phyloP scores from a whole-genome alignment of 352 stramenopile genomes.

The Phytopythium oedochilum region DNA sequence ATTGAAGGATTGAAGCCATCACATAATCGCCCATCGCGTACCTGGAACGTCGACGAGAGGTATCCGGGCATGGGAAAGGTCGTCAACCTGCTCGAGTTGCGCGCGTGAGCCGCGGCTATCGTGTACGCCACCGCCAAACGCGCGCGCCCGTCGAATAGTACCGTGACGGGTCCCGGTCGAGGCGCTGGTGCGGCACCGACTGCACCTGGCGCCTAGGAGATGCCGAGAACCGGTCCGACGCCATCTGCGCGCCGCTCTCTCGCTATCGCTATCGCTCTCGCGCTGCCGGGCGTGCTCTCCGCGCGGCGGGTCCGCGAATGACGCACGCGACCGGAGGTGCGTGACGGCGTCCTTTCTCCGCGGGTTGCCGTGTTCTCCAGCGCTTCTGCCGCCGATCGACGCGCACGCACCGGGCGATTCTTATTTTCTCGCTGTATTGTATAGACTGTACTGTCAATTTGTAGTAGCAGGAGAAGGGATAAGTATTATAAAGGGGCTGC shows the following conservation, averaged over 20 bases:
- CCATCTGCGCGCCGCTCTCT: not conserved
- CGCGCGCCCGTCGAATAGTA: not conserved
- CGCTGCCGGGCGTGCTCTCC: not conserved
- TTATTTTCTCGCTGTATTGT: not conserved
- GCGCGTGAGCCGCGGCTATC: not conserved
- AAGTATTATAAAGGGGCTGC: too few species aligned
- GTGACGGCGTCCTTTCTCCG: constrained; percentile 1
- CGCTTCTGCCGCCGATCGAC: constrained; percentile 1
- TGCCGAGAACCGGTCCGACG: constrained; percentile 14
- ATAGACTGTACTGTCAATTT: too few species aligned
- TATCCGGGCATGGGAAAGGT: constrained; percentile 64
- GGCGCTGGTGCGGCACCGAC: constrained; percentile 37
- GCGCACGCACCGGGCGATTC: not conserved
- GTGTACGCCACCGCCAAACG: not conserved
- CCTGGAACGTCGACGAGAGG: constrained; percentile 46
- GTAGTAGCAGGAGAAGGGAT: too few species aligned
- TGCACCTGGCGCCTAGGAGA: constrained; percentile 29
- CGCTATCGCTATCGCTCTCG: not conserved
- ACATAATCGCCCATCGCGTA: constrained; percentile 1
- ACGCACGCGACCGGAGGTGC: not conserved
- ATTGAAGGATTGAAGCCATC: not conserved
- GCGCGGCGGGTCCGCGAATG: not conserved
- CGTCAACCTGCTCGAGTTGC: constrained; percentile 34
- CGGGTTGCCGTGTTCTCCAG: constrained; percentile 1
- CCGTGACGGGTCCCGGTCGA: constrained; percentile 52